Base-by-base conservation (phyloP, 805 yeast species). In the Pachysolen tannophilus region DNA sequence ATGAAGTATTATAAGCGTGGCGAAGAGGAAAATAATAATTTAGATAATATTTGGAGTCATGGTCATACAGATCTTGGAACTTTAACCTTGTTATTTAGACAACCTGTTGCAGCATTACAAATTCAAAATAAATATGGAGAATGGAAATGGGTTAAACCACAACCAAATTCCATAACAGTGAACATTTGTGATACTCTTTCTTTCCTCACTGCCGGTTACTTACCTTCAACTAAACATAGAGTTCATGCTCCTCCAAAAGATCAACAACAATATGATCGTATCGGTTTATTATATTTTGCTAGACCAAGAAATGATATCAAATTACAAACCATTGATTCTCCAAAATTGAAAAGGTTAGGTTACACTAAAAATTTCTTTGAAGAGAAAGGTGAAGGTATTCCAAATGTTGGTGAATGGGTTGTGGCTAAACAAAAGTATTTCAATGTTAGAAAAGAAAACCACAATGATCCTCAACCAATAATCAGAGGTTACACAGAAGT, bases 11-110 rank as follows among this genome's bases (percentile, higher is more conserved):
- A 58, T 39, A 62, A 57, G 21, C 54, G 53, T 21, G 45, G 48
- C 23, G 50, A 50, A 10, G 52, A 50, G 5, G 55, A 56, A 13
- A 49, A 51, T 8, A 28, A 45, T 14, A 47, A 52, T 28, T 63
- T 70, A 0, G 56, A 55, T 8, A 50, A 55, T 20, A 65, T 65
- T 3, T 66, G 65, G 64, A 49, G 69, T 20, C 53, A 72, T 30
- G 75, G 74, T 2, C 75, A 69, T 41, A 60, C 69, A 20, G 74
- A 69, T n/a, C n/a, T n/a, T n/a, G n/a, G n/a, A n/a, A n/a, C n/a
- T n/a, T n/a, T n/a, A 30, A 58, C 64, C 5, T 46, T 59, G 15
- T 43, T 59, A 17, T 57, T 46, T 43, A 55, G 56, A 39, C 64
- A 59, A 40, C 53, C 53, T 4, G 63, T 59, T 5, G 59, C 59